Conservation (phyloP, 305 asterid genomes). For the Fraxinus baroniana region DNA sequence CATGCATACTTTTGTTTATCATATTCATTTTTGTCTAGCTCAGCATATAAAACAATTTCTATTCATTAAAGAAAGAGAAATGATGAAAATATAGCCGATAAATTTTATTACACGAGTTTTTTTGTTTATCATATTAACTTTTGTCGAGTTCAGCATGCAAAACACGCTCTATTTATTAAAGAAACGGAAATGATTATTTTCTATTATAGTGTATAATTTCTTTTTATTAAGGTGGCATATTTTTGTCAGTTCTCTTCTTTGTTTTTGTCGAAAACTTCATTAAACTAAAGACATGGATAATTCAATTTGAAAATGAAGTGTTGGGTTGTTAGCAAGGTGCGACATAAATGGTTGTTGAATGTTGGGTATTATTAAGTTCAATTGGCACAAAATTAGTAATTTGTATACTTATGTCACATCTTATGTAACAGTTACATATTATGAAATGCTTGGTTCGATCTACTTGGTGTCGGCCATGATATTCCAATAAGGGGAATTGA, state of each 20-base stretch:
- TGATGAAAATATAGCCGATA: too few species aligned
- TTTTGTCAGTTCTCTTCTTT: background rate
- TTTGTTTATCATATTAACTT: too few species aligned
- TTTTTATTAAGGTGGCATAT: background rate
- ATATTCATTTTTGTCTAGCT: too few species aligned
- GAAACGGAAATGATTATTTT: background rate
- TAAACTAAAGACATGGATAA: background rate
- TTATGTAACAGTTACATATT: background rate
- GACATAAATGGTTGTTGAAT: background rate
- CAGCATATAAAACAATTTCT: background rate
- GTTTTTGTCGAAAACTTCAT: background rate
- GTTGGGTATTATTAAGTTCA: background rate
- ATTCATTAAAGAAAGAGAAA: background rate
- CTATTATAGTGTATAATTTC: background rate
- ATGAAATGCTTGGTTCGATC: background rate
- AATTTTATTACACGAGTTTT: too few species aligned
- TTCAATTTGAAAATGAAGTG: background rate
- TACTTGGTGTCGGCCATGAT: background rate
- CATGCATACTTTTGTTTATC: too few species aligned
- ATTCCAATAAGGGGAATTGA: background rate
- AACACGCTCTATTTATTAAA: background rate
- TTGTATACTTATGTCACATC: background rate
- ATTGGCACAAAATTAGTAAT: background rate
- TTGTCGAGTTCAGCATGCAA: background rate
- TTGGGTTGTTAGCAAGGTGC: constrained; percentile 2